Evolutionary conservation across 495 filamentous ascomycete genomes (phyloP).

Genomic region (Neurospora pannonica): DNA sequence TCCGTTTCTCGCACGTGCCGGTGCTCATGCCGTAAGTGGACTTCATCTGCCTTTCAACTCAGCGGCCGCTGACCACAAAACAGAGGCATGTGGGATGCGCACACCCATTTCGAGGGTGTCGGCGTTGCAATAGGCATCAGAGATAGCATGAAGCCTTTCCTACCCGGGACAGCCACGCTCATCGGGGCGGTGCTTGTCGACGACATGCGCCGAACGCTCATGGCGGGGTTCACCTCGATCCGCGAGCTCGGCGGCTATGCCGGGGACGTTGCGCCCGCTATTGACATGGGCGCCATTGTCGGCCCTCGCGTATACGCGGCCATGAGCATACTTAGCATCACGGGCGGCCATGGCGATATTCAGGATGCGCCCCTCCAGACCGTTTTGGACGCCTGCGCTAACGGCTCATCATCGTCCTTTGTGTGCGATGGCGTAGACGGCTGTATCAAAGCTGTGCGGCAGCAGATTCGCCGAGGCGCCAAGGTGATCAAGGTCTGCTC

Average conservation of each 20-base stretch:
- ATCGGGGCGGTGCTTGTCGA: constrained; percentile 7
- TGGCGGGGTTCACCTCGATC: constrained; percentile 44
- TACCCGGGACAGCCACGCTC: constrained; percentile 2
- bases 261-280: constrained; percentile 31
- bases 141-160: constrained; percentile 3
- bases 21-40: constrained; percentile 46
- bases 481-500: constrained; percentile 42
- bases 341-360: constrained; percentile 40
- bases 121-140: constrained; percentile 1
- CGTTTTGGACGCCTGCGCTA: constrained; percentile 21
- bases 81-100: constrained; percentile 43
- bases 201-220: constrained; percentile 22
- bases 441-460: constrained; percentile 35
- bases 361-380: constrained; percentile 27
- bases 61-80: not conserved
- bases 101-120: constrained; percentile 33
- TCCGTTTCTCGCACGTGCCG: constrained; percentile 12
- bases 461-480: constrained; percentile 41
- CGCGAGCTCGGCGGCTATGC: constrained; percentile 40
- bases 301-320: constrained; percentile 42
- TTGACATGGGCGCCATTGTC: constrained; percentile 35
- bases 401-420: not conserved
- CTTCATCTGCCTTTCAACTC: constrained; percentile 20
- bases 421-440: constrained; percentile 40
- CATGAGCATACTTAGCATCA: constrained; percentile 33